A percentile compares a stretch with the other conserved stretches of the same genome.
These are phyloP conservation scores for Zychaea mexicana DNA, from an alignment of 371 early-diverging fungal genomes.

Conservation along the genomic window DNA sequence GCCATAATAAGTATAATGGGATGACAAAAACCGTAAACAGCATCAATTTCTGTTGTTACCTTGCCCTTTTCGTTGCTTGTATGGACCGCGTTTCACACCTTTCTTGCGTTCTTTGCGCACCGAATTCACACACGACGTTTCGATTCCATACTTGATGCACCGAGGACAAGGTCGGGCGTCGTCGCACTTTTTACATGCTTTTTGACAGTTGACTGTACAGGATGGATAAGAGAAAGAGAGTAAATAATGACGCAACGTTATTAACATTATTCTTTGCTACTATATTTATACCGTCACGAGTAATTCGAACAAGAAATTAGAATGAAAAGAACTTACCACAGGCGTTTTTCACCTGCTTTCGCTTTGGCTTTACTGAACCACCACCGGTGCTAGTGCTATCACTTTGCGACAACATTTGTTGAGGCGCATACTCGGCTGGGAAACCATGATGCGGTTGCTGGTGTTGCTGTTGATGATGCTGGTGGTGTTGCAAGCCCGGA, in stretches of 20 bases:
- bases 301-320: neutral
- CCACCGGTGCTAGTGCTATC: neutral
- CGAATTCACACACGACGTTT: conserved; percentile 77
- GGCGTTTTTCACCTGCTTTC: conserved; percentile 85
- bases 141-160: conserved; percentile 76
- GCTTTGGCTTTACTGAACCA: conserved; percentile 26
- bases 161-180: conserved; percentile 86
- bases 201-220: conserved; percentile 79
- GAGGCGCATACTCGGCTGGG: neutral
- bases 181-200: conserved; percentile 93
- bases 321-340: conserved; percentile 56
- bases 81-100: conserved; percentile 86
- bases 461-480: conserved; percentile 10
- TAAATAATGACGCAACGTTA: neutral
- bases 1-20: neutral
- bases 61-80: conserved; percentile 55
- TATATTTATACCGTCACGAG: neutral
- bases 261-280: neutral
- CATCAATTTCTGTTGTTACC: conserved; percentile 12
- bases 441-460: conserved; percentile 6
- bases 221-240: neutral
- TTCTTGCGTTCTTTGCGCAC: conserved; percentile 84
- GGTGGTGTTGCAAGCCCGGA: neutral
- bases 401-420: neutral
- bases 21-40: neutral